These are phyloP conservation scores for Talaromyces ruber DNA, from an alignment of 495 filamentous ascomycete species.

Conservation along the genomic window DNA sequence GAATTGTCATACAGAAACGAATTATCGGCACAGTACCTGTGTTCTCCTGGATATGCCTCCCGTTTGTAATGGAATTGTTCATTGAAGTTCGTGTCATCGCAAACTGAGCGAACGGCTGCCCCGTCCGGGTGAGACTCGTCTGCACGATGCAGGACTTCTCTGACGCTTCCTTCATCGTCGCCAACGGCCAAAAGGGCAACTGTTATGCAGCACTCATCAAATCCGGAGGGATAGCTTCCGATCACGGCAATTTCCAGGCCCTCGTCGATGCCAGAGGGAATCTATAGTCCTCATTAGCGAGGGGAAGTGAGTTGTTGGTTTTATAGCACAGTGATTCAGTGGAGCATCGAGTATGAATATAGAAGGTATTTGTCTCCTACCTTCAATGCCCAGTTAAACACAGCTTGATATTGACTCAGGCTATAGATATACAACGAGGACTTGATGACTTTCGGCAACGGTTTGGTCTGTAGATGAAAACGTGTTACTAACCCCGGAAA, in stretches of 20 bases:
- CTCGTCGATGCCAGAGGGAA: constrained; percentile 25
- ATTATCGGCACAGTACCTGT: constrained; percentile 43
- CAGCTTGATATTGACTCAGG: constrained; percentile 25
- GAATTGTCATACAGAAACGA: constrained; percentile 35
- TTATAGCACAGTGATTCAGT: not conserved
- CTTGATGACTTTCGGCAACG: constrained; percentile 20
- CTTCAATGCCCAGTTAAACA: constrained; percentile 27
- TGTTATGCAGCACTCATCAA: constrained; percentile 21
- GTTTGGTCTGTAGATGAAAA: constrained; percentile 33
- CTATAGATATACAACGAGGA: constrained; percentile 38
- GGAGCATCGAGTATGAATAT: not conserved
- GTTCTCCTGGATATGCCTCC: constrained; percentile 26
- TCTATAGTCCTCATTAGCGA: constrained; percentile 13
- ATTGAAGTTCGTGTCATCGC: constrained; percentile 27
- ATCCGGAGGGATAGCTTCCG: constrained; percentile 17
- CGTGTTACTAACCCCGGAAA: constrained; percentile 42
- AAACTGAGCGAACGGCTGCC: constrained; percentile 19
- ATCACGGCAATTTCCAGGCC: constrained; percentile 36
- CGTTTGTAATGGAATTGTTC: constrained; percentile 32
- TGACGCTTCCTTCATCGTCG: constrained; percentile 19
- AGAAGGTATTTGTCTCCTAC: not conserved
- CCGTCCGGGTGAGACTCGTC: constrained; percentile 27
- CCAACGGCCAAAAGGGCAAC: constrained; percentile 35
- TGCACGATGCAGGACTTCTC: constrained; percentile 19
- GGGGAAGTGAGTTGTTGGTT: not conserved